phyloP scores from a whole-genome alignment of 305 asterid genomes.

The Plantago rigida region DNA sequence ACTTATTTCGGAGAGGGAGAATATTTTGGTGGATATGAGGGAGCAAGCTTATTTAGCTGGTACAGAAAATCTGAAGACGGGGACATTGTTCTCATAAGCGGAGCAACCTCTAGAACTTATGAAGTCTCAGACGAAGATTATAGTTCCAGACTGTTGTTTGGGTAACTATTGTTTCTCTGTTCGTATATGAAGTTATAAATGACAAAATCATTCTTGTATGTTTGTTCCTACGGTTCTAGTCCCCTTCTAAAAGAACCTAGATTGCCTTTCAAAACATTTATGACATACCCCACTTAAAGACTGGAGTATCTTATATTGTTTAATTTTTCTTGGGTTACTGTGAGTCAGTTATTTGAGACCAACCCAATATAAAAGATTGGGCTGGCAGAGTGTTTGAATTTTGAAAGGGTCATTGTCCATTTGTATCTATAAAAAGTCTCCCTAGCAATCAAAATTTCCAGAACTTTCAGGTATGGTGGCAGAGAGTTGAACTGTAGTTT shows the following conservation, averaged over 20 bases:
- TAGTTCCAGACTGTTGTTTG: constrained; percentile 64
- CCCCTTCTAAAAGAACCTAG: neutral
- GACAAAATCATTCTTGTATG: neutral
- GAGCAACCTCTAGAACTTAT: constrained; percentile 69
- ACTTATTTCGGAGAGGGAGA: constrained; percentile 75
- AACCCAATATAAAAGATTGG: too few species aligned
- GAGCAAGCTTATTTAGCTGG: constrained; percentile 89
- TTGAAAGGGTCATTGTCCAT: too few species aligned
- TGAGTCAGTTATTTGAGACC: too few species aligned
- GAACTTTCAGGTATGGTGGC: neutral
- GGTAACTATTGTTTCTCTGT: constrained; percentile 44
- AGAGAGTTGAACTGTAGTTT: neutral
- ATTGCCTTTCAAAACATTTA: neutral
- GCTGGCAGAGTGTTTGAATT: too few species aligned
- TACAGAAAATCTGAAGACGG: constrained; percentile 70
- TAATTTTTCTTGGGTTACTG: too few species aligned
- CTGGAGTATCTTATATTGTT: too few species aligned
- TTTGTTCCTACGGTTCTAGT: neutral
- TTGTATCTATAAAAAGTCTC: too few species aligned
- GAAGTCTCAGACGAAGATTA: constrained; percentile 88
- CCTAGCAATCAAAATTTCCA: too few species aligned
- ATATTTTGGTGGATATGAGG: constrained; percentile 91
- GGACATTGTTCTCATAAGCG: constrained; percentile 46
- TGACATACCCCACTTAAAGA: too few species aligned
- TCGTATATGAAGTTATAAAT: constrained; percentile 16